Conservation (phyloP, 2,329 filamentous ascomycete genomes). For the Stachybotrys elegans region DNA sequence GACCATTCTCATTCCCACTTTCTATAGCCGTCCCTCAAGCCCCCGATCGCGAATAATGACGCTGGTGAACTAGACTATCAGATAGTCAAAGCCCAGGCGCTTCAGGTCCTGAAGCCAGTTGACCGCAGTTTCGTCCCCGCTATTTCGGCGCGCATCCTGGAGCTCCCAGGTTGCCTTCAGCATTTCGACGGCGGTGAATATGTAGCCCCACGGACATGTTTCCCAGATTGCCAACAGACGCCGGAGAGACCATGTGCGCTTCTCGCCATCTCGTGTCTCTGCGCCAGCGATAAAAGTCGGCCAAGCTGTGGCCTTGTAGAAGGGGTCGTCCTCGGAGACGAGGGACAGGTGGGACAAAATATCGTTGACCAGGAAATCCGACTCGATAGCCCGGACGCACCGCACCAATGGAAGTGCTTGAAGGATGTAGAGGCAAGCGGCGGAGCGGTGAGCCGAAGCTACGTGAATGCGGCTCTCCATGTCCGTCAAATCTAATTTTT, state of each 20-base stretch:
- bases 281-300: constrained; percentile 54
- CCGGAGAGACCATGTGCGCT: constrained; percentile 46
- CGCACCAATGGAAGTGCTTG: constrained; percentile 34
- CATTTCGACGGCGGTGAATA: constrained; percentile 44
- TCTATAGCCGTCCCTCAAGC: no score
- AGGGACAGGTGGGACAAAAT: constrained; percentile 45
- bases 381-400: constrained; percentile 31
- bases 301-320: constrained; percentile 58
- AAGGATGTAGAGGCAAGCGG: constrained; percentile 42
- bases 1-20: no score
- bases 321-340: constrained; percentile 41
- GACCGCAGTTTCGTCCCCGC: constrained; percentile 13
- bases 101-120: constrained; percentile 40
- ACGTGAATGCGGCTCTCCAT: constrained; percentile 37
- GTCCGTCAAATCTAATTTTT: constrained; percentile 28
- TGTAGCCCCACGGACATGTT: constrained; percentile 45
- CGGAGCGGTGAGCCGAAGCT: constrained; percentile 40
- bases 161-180: constrained; percentile 41
- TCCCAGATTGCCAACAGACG: constrained; percentile 39
- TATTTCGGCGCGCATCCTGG: constrained; percentile 26
- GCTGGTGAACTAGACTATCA: constrained; percentile 37
- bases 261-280: constrained; percentile 41
- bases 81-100: constrained; percentile 37
- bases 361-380: constrained; percentile 40
- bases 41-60: no score